Base-by-base conservation (phyloP, 805 yeast species). In the Barnettozyma populi region DNA sequence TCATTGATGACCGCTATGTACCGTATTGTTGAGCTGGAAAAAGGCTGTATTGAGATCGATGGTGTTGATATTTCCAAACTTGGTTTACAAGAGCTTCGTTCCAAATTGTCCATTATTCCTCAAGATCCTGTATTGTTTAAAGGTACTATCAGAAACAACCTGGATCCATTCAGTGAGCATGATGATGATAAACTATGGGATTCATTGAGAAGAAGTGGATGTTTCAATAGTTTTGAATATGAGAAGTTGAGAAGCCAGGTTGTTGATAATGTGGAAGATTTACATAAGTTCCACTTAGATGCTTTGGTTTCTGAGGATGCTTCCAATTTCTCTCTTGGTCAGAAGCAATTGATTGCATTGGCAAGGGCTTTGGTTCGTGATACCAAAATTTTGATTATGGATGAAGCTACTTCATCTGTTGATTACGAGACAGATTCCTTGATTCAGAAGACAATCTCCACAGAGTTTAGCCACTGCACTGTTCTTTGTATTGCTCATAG, bases 51-150 rank as follows among this genome's bases (percentile, higher is more conserved):
- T 37, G 47, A 61, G 8, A 82, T 86, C 52, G 95, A 86, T 64
- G 89, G 83, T 5, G 49, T 84, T 25, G 81, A 86, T 60, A 79
- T 82, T 46, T 62, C 80, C 11, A 68, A 73, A 10, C 58, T 86
- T 50, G 92, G 90, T 1, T 68, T 86, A 29, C 66, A 64, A 47
- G 86, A 82, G 52, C 70, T 86, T 56, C 72, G 95, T 57, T 72
- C 79, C 4, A 76, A 75, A 34, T 66, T 86, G 46, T 76, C 89
- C 1, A 86, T 86, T 48, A 86, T 86, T 55, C 94, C 94, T 2
- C 94, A 86, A 63, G 94, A 86, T 55, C 92, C 95, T 0, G 86
- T 86, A 0, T 67, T 86, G 50, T 85, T 86, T 66, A 78, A 77
- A 54, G 94, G 94, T 32, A 73, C 86, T 0, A 72, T 86, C 45